Evolutionary conservation across 2,329 filamentous ascomycete genomes (phyloP).

Genomic region (Diaporthe destruens): DNA sequence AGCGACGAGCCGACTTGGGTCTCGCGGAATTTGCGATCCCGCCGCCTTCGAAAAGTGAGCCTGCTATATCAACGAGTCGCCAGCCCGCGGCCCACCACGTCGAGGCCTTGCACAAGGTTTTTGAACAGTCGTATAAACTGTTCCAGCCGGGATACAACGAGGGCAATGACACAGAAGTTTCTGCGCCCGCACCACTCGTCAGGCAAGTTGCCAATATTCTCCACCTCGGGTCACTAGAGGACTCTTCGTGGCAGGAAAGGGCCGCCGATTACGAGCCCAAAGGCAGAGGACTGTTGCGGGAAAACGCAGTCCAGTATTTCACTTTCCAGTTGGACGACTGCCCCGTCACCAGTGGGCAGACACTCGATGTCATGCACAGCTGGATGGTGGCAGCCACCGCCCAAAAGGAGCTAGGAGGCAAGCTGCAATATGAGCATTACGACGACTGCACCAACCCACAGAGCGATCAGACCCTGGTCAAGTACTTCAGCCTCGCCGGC

Average conservation of each 20-base stretch:
- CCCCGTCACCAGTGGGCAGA: conserved; percentile 5
- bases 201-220: conserved; percentile 18
- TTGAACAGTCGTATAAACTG: not conserved
- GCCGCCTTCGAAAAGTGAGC: not conserved
- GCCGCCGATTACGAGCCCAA: not conserved
- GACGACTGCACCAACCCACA: not conserved
- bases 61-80: too few relatives aligned
- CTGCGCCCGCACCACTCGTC: not conserved
- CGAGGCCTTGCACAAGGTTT: not conserved
- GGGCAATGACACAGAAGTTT: not conserved
- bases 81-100: not conserved
- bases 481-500: conserved; percentile 22
- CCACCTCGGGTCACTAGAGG: not conserved
- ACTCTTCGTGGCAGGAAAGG: not conserved
- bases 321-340: conserved; percentile 1
- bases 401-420: not conserved
- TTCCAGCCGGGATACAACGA: not conserved
- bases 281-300: not conserved
- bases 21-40: not conserved
- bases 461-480: conserved; percentile 15
- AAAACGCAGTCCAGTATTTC: not conserved
- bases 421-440: not conserved
- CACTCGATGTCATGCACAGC: conserved; percentile 4
- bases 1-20: conserved; percentile 10
- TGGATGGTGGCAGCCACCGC: conserved; percentile 12